Base-by-base conservation (phyloP, 176 grass and related monocot genomes). In the Eleusine coracana region DNA sequence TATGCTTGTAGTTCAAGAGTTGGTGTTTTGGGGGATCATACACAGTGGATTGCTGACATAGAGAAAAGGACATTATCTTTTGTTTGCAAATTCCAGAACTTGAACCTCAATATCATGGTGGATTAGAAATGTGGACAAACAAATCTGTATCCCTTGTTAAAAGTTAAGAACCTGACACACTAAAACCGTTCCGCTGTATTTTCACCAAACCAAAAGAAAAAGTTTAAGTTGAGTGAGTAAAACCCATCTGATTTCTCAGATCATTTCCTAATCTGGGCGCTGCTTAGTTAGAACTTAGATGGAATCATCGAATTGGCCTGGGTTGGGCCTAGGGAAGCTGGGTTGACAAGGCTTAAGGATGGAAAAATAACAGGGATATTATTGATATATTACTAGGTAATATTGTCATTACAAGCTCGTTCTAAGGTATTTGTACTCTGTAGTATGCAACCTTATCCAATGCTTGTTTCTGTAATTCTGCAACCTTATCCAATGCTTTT, bases 391-490 rank as follows among this genome's bases (percentile, higher is more conserved):
- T 34, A 34, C 31, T 77, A 72, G 16, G 40, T 40, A 64, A 18
- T 50, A 37, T 66, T 74, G 45, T 25, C n/a, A 66, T 79, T 66
- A 86, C 20, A 64, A 63, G 38, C 29, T 72, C 0, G 5, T 71
- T 78, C 40, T 86, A 21, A 42, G 34, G 27, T 44, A 34, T 38
- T 23, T 55, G 42, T 41, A 71, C 2, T 65, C 38, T 55, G 42
- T 41, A 71, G 4, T 65, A 65, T 65, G 5, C 25, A 63, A 66
- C 41, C 28, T 67, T 51, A 27, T 51, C 28, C 17, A 31, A 5
- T 66, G 27, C 12, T 50, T 46, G 13, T 80, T 27, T 54, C 67
- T 44, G 41, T 8, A 6, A 9, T 8, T 44, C 31, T 34, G 25
- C 25, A 45, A 10, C 10, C 12, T 51, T 46, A 7, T 68, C 25